These are phyloP conservation scores for Neonectria faginata DNA, from an alignment of 2,329 filamentous ascomycete genomes.

Conservation along the genomic window DNA sequence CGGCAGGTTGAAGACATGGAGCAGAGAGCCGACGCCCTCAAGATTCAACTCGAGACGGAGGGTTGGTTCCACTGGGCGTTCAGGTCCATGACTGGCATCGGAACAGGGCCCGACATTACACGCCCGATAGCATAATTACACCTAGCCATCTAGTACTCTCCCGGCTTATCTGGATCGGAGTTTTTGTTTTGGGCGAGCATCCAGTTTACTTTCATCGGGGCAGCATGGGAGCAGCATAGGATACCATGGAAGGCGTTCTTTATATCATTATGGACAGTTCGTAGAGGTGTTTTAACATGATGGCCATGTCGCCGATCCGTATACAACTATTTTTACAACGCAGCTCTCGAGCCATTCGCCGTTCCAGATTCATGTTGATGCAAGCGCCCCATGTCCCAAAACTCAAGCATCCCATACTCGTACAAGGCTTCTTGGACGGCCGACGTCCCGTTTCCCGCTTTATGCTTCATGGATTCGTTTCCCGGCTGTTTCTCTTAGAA, in stretches of 20 bases:
- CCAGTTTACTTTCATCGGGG: conserved; percentile 28
- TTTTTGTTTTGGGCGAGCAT: conserved; percentile 5
- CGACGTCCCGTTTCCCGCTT: conserved; percentile 9
- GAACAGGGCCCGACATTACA: conserved; percentile 69
- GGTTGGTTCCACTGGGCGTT: conserved; percentile 74
- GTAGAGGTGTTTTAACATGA: conserved; percentile 33
- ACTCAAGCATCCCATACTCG: conserved; percentile 38
- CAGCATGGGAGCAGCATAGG: conserved; percentile 7
- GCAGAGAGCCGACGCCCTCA: conserved; percentile 70
- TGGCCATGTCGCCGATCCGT: conserved; percentile 39
- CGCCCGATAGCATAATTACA: conserved; percentile 39
- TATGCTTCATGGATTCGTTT: conserved; percentile 6
- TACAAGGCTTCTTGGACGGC: conserved; percentile 31
- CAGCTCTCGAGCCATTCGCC: conserved; percentile 25
- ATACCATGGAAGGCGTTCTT: conserved; percentile 25
- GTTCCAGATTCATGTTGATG: conserved; percentile 35
- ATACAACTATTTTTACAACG: conserved; percentile 43
- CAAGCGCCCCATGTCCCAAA: conserved; percentile 35
- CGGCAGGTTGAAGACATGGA: conserved; percentile 80
- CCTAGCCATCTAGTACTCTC: background rate
- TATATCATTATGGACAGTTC: conserved; percentile 9
- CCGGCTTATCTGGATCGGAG: background rate
- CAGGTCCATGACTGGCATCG: conserved; percentile 70
- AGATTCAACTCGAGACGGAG: conserved; percentile 71
- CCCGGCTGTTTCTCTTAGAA: conserved; percentile 39